Percentiles rank a stretch among this genome's conserved stretches.
Evolutionary conservation across 192 early-diverging fungal species (phyloP).

Genomic region (Paraglomus brasilianum): DNA sequence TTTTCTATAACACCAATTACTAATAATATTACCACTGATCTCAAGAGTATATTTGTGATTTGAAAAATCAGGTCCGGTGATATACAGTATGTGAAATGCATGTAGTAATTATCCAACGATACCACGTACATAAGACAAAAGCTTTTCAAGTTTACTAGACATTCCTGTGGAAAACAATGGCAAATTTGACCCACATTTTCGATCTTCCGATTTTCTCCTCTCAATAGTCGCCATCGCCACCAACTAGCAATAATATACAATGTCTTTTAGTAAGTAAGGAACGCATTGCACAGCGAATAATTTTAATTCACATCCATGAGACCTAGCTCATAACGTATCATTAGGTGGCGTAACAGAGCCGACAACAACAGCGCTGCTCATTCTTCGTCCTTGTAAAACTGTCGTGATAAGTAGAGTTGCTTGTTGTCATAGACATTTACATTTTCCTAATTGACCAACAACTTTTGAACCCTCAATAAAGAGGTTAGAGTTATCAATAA

Average conservation of each 20-base stretch:
- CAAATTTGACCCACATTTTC: too few relatives aligned
- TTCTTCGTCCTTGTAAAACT: conserved; percentile 9
- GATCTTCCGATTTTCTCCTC: too few relatives aligned
- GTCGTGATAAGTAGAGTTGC: conserved; percentile 2
- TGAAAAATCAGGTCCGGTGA: conserved; percentile 13
- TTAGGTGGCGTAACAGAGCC: neutral
- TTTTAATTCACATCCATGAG: too few relatives aligned
- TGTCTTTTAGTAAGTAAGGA: too few relatives aligned
- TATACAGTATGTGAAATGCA: conserved; percentile 8
- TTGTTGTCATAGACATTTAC: neutral
- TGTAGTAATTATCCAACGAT: neutral
- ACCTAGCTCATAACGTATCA: too few relatives aligned
- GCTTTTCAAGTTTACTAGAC: neutral
- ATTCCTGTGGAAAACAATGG: neutral
- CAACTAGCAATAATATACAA: too few relatives aligned
- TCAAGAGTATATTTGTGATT: conserved; percentile 1
- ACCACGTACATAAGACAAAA: too few relatives aligned
- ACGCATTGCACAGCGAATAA: too few relatives aligned
- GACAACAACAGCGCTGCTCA: neutral
- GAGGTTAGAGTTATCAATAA: neutral
- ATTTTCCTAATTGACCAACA: too few relatives aligned
- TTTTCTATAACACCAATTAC: neutral
- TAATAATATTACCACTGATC: conserved; percentile 6
- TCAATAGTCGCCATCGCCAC: too few relatives aligned
- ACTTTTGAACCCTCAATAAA: neutral